Base-by-base conservation (phyloP, 2,329 filamentous ascomycete species). In the Colletotrichum sp. region DNA sequence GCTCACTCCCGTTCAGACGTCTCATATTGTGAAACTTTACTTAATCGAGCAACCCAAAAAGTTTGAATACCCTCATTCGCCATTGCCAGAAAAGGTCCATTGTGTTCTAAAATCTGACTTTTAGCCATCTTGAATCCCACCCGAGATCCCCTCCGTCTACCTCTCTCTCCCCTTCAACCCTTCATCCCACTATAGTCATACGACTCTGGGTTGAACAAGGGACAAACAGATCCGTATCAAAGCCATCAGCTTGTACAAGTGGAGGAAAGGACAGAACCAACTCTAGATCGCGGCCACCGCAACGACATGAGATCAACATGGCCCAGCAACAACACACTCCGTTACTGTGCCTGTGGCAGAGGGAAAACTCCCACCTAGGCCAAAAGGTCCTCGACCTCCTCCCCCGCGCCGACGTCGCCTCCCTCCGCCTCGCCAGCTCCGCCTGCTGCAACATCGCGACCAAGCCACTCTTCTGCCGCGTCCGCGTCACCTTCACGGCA, bases 371-470 rank as follows among this genome's bases (percentile, higher is more conserved):
- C 59, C 61, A 57, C 36, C 85, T 91, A 85, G 87, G 88, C 71
- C 86, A 90, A 81, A 82, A 77, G 65, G 86, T 92, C 80, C 87
- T 92, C 79, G 84, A 86, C 74, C 79, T 86, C 69, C 85, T 92
- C 78, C 82, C 87, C 78, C 89, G 87, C 69, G 80, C 87, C 76
- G 90, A 91, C 80, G 84, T 92, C 78, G 90, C 90, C 85, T 87
- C 89, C 78, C 81, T 96, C 69, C 92, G 94, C 76, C 89, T 93
- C 71, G 89, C 92, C 80, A 94, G 91, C 80, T 92, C 93, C 80
- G 92, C 94, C 79, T 94, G 92, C 85, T 93, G 92, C 83, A 92
- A 93, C 79, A 88, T 94, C 79, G 89, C 93, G 81, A 95, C 94
- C 79, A 92, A 91, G 82, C 87, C 89, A 72, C 89, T 95, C 80